phyloP scores from a whole-genome alignment of 1,284 basidiomycete species.

The Tilletiaria anomala region DNA sequence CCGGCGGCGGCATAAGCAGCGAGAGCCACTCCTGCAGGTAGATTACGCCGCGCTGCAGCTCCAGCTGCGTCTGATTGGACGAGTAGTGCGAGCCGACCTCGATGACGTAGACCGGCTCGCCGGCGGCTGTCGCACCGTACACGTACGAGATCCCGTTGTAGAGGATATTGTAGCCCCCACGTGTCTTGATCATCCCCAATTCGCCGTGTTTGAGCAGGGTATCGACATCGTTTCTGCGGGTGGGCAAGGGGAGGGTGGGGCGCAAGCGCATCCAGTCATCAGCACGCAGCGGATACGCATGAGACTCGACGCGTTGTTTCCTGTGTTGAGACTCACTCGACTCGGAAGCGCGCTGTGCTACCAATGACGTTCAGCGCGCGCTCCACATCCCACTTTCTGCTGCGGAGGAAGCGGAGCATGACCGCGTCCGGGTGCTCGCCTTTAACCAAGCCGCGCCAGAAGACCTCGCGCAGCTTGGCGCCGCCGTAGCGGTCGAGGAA shows the following conservation, averaged over 20 bases:
- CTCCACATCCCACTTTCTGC: slow-evolving; percentile 12
- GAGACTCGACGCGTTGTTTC: too few relatives aligned
- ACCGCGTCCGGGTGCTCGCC: slow-evolving; percentile 33
- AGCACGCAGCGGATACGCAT: too few relatives aligned
- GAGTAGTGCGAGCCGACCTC: slow-evolving; percentile 30
- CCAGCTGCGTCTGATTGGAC: slow-evolving; percentile 28
- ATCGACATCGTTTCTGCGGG: slow-evolving; percentile 19
- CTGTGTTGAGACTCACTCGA: slow-evolving; percentile 10
- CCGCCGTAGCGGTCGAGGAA: slow-evolving; percentile 28
- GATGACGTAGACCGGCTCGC: slow-evolving; percentile 30
- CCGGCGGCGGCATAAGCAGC: slow-evolving; percentile 28
- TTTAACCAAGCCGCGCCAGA: slow-evolving; percentile 13
- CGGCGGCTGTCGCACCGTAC: slow-evolving; percentile 15
- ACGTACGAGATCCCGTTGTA: slow-evolving; percentile 28
- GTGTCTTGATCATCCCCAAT: slow-evolving; percentile 14
- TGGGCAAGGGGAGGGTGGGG: slow-evolving; percentile 4
- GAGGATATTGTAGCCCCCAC: slow-evolving; percentile 27
- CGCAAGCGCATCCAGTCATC: background rate
- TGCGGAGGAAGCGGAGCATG: slow-evolving; percentile 10
- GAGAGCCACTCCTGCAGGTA: slow-evolving; percentile 18
- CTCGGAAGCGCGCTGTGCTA: slow-evolving; percentile 10
- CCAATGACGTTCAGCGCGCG: slow-evolving; percentile 26
- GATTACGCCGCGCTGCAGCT: slow-evolving; percentile 25
- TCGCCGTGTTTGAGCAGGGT: slow-evolving; percentile 19
- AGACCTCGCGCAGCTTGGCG: slow-evolving; percentile 17